Percentiles rank a stretch among this genome's conserved stretches.
Evolutionary conservation across 768 basidiomycete genomes (phyloP).

Genomic region (Pulveroboletus sp.): DNA sequence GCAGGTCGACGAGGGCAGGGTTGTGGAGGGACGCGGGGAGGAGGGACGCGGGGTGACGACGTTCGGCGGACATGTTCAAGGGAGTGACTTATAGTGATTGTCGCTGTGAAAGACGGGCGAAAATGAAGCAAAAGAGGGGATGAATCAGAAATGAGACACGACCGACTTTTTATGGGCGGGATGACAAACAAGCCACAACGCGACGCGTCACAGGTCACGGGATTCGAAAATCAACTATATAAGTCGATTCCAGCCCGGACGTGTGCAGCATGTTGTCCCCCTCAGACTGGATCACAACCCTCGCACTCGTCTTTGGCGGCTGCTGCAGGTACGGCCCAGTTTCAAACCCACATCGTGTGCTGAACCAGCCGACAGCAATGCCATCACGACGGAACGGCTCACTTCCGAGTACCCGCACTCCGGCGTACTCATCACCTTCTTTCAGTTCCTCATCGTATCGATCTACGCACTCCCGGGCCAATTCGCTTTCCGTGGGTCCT

Average conservation of each 20-base stretch:
- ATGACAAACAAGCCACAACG: slow-evolving; percentile 13
- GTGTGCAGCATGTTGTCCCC: slow-evolving; percentile 11
- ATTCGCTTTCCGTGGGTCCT: slow-evolving; percentile 30
- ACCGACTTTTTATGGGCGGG: slow-evolving; percentile 9
- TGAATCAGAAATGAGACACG: not conserved
- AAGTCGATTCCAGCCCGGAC: not conserved
- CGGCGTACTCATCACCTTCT: slow-evolving; percentile 83
- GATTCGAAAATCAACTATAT: slow-evolving; percentile 25
- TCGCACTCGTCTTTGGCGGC: slow-evolving; percentile 82
- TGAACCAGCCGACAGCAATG: slow-evolving; percentile 52
- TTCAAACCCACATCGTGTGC: not conserved
- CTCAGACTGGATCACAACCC: slow-evolving; percentile 56
- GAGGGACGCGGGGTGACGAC: slow-evolving; percentile 78
- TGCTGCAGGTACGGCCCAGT: slow-evolving; percentile 65
- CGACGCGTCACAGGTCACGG: slow-evolving; percentile 29
- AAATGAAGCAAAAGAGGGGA: slow-evolving; percentile 19
- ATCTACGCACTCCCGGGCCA: slow-evolving; percentile 70
- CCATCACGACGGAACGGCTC: slow-evolving; percentile 71
- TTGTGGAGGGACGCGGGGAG: slow-evolving; percentile 74
- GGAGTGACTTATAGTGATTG: slow-evolving; percentile 34
- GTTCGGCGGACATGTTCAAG: slow-evolving; percentile 36
- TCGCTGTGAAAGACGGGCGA: slow-evolving; percentile 8
- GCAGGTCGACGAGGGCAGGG: slow-evolving; percentile 74
- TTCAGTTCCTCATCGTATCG: slow-evolving; percentile 80
- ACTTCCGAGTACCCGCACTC: slow-evolving; percentile 65